Evolutionary conservation across 2,329 filamentous ascomycete genomes (phyloP).

Genomic region (Diaporthe longicolla): DNA sequence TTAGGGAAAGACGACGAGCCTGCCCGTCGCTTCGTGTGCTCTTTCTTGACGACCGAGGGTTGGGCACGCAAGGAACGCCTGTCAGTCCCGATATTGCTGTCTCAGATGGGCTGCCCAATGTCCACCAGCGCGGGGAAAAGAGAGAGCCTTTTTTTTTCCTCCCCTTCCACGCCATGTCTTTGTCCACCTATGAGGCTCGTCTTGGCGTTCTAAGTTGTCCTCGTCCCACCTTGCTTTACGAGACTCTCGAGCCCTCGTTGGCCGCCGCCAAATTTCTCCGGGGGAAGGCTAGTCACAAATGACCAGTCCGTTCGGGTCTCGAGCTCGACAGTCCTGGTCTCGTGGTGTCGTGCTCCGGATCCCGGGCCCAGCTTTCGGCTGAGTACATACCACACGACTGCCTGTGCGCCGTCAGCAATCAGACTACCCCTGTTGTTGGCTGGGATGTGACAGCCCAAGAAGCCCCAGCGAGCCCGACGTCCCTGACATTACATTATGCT

Average conservation of each 20-base stretch:
- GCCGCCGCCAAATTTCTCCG: conserved; percentile 1
- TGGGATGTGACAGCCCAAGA: not conserved
- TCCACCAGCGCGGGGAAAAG: not conserved
- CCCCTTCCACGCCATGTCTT: not conserved
- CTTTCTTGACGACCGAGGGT: not conserved
- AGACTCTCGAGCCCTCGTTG: conserved; percentile 19
- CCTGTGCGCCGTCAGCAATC: conserved; percentile 12
- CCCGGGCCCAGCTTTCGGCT: conserved; percentile 12
- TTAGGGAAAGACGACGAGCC: not conserved
- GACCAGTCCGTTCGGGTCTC: not conserved
- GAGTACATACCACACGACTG: not conserved
- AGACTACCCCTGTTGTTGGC: no score
- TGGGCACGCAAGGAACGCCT: not conserved
- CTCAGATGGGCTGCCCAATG: not conserved
- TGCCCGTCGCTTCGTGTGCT: not conserved
- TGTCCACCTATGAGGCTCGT: conserved; percentile 26
- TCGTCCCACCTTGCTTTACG: not conserved
- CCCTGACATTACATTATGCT: no score
- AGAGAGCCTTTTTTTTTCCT: no score
- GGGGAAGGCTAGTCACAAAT: conserved; percentile 4
- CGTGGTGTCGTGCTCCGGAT: conserved; percentile 2
- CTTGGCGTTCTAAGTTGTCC: not conserved
- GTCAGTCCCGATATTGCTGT: conserved; percentile 19
- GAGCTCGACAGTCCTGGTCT: not conserved
- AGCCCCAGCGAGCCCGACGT: not conserved